Base-by-base conservation (phyloP, 768 basidiomycete genomes). In the Podaxis sp. region DNA sequence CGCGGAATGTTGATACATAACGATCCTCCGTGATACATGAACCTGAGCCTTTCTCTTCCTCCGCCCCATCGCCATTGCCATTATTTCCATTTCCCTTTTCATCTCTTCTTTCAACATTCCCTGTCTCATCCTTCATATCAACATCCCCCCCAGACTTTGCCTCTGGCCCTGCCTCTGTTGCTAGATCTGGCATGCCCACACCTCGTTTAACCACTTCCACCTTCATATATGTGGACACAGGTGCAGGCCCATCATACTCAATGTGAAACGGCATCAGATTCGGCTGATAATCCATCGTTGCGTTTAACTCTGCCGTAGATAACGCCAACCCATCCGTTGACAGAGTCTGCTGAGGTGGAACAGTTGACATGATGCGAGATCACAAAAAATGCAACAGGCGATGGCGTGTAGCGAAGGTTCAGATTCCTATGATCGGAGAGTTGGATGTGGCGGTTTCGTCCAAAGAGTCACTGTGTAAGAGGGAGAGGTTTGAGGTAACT, bases 241-340 rank as follows among this genome's bases (percentile, higher is more conserved):
- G 85, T 1, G 91, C 91, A 18, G 80, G 79, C 0, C 92, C 92
- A 9, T 80, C 76, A 71, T 91, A 84, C 11, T 78, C 72, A 50
- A 93, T 85, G 65, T 88, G 85, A 63, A 95, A 94, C 4, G 92
- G 92, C 89, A 95, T 91, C 32, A 95, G 79, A 68, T 86, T 80
- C 0, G 89, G 90, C 2, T 73, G 76, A 50, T 82, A 84, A 69
- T 61, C 59, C 25, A 21, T 42, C 27, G 38, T 18, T 35, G 32
- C 35, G 18, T 35, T 58, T 21, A 52, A 50, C 21, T 32, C 61
- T 27, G 32, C 44, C 36, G 56, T 59, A 28, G 44, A 57, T 25
- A 53, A 53, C 52, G 40, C 53, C 13, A 51, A 47, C 51, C 35
- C 28, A 7, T 18, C 42, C 13, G 18, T 16, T 44, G 37, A 25